These are phyloP conservation scores for Tetrapisispora fleetii DNA, from an alignment of 805 yeast genomes.

Conservation along the genomic window DNA sequence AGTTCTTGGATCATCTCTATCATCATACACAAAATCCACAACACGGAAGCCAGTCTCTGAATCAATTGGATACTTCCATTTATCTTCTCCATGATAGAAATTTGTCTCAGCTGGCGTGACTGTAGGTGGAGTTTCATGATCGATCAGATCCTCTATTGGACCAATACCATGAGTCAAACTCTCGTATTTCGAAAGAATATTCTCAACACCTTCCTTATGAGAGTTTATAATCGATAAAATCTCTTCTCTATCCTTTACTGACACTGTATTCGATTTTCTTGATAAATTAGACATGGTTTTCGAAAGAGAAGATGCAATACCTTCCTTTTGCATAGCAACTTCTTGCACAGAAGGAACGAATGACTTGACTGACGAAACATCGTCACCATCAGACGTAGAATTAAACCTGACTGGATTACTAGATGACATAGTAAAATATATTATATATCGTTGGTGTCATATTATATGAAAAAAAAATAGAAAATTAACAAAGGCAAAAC, in stretches of 20 bases:
- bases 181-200: constrained; percentile 1
- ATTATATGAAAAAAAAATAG: too few species aligned
- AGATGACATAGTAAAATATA: not conserved
- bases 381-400: not conserved
- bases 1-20: constrained; percentile 45
- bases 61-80: constrained; percentile 5
- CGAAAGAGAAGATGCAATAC: not conserved
- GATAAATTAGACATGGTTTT: not conserved
- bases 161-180: constrained; percentile 3
- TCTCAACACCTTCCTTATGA: constrained; percentile 3
- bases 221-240: constrained; percentile 1
- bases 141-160: constrained; percentile 3
- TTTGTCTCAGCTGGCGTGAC: not conserved
- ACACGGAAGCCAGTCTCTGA: constrained; percentile 4
- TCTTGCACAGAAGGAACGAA: not conserved
- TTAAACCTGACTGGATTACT: too few species aligned
- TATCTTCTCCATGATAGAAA: constrained; percentile 2
- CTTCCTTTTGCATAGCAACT: not conserved
- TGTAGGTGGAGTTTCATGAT: not conserved
- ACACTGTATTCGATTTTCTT: not conserved
- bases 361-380: not conserved
- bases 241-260: not conserved
- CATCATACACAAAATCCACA: constrained; percentile 21
- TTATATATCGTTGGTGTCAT: too few species aligned
- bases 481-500: too few species aligned